Base-by-base conservation (phyloP, 1,284 basidiomycete species). In the Fistulinella staudtii region DNA sequence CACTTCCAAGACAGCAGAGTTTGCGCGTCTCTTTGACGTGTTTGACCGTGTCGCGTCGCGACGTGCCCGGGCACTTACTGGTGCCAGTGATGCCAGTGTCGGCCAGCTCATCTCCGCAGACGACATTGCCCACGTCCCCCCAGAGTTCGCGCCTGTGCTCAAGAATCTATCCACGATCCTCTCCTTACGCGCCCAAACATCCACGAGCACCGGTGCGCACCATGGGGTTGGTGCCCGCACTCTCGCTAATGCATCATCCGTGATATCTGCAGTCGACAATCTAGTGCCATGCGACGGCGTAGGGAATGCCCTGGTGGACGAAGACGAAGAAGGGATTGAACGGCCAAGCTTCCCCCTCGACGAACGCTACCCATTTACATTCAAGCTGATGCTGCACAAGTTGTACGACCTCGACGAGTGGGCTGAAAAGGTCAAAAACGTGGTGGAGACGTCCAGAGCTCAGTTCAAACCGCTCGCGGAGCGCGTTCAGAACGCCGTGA, bases 311-410 rank as follows among this genome's bases (percentile, higher is more conserved):
- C 11, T 6, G 11, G 15, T 11, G 17, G 15, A 17, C 5, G 28
- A 30, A 14, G 28, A 30, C 39, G 46, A 35, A 47, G 49, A 43
- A 36, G 60, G 66, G 8, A 39, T 38, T 11, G 61, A 61, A 29
- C 64, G 52, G 2, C 60, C 63, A 4, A 64, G 64, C 30, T 79
- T 79, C 46, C 74, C 74, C 3, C 53, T 72, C 5, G 67, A 53
- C 2, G 68, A 67, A 47, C 64, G 65, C 17, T 78, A 74, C 54
- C 69, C 70, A 14, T 83, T 83, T 66, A 82, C 77, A 22, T 84
- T 82, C 69, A 76, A 75, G 54, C 67, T 79, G 55, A 77, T 80
- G 75, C 57, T 82, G 43, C 77, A 84, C 65, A 76, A 79, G 56
- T 66, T 82, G 9, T 82, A 82, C 60, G 69, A 74, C 45, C 60